phyloP scores from a whole-genome alignment of 1,139 yeast genomes.

The Chernovozyma sophiae-reginae region DNA sequence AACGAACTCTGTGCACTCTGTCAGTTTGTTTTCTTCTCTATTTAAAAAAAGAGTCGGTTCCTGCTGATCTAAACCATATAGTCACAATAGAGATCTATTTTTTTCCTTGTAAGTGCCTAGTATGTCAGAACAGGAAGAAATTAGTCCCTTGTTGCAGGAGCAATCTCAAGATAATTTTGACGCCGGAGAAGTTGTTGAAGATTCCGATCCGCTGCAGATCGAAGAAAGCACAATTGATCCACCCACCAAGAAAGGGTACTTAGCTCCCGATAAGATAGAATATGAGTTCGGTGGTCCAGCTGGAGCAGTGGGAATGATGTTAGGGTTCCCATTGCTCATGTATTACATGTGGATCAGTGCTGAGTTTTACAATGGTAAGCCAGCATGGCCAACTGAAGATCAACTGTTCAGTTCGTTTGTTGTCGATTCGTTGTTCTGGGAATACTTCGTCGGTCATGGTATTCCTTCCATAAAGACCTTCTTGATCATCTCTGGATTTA shows the following conservation, averaged over 20 bases:
- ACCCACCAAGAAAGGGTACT: conserved; percentile 26
- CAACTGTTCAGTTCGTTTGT: conserved; percentile 59
- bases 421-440: conserved; percentile 31
- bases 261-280: conserved; percentile 44
- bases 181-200: background rate
- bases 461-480: conserved; percentile 67
- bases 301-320: conserved; percentile 93
- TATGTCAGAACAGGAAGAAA: too few species aligned
- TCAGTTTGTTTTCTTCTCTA: too few species aligned
- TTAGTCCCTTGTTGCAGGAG: background rate
- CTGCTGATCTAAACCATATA: too few species aligned
- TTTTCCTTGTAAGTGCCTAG: too few species aligned
- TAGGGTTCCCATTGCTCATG: conserved; percentile 90
- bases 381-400: conserved; percentile 63
- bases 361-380: conserved; percentile 66
- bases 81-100: too few species aligned
- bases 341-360: conserved; percentile 96
- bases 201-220: too few species aligned
- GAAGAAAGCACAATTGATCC: too few species aligned
- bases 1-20: too few species aligned
- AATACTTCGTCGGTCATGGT: conserved; percentile 52
- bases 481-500: conserved; percentile 65
- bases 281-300: conserved; percentile 92
- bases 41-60: too few species aligned
- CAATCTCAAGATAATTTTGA: background rate